phyloP scores from a whole-genome alignment of 1,139 yeast genomes.

The Hemisphaericaspora subhashii region DNA sequence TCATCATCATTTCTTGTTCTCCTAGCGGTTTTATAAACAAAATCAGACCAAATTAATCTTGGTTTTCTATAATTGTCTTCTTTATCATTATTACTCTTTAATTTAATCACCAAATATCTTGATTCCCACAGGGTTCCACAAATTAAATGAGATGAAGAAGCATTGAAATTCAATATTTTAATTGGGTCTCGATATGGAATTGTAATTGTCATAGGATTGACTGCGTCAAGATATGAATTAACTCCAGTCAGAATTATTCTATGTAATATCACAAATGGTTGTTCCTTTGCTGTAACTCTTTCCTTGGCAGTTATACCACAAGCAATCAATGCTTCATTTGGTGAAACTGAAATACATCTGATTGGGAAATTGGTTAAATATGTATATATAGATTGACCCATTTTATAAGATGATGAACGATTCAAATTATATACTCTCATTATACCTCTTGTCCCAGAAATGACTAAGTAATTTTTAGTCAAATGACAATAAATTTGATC shows the following conservation, averaged over 20 bases:
- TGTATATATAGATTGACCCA: conserved; percentile 68
- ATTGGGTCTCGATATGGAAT: conserved; percentile 87
- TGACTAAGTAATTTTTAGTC: conserved; percentile 58
- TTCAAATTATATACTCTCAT: conserved; percentile 63
- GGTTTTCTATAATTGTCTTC: conserved; percentile 52
- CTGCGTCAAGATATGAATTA: conserved; percentile 27
- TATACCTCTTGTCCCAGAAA: conserved; percentile 75
- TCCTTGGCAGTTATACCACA: conserved; percentile 84
- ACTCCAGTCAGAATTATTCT: conserved; percentile 30
- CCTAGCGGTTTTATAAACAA: conserved; percentile 19
- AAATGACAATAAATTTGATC: conserved; percentile 67
- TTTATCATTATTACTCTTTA: conserved; percentile 39
- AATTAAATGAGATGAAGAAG: conserved; percentile 65
- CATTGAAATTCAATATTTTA: conserved; percentile 68
- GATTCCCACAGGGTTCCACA: conserved; percentile 87
- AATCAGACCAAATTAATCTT: conserved; percentile 52
- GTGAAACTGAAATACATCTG: conserved; percentile 71
- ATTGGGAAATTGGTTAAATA: conserved; percentile 74
- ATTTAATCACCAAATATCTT: conserved; percentile 70
- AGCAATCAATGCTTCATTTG: conserved; percentile 64
- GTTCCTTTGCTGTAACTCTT: conserved; percentile 67
- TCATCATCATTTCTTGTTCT: conserved; percentile 17
- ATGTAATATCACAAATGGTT: conserved; percentile 75
- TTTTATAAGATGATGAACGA: conserved; percentile 26
- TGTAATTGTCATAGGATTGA: conserved; percentile 68